Conservation (phyloP, 2,329 filamentous ascomycete genomes). For the Colletotrichum eleusines region DNA sequence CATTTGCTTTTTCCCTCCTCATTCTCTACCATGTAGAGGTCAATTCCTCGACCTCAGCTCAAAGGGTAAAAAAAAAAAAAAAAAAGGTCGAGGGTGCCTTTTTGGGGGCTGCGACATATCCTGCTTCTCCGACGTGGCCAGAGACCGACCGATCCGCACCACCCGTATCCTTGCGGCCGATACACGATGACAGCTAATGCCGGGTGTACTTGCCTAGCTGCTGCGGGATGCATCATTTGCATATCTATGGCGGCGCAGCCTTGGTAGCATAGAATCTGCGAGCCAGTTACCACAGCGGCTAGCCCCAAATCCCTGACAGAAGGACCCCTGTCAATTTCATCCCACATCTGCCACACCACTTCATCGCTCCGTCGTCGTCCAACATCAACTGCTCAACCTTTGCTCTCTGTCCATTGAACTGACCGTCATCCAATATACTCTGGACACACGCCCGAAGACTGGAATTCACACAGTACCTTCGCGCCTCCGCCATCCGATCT, state of each 20-base stretch:
- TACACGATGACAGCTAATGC: conserved; percentile 42
- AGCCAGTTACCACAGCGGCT: conserved; percentile 40
- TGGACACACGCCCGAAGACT: background rate
- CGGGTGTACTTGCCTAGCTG: conserved; percentile 42
- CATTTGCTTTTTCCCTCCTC: conserved; percentile 30
- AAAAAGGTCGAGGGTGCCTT: background rate
- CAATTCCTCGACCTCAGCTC: conserved; percentile 28
- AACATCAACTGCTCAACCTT: conserved; percentile 25
- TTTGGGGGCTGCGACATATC: conserved; percentile 35
- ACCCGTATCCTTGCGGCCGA: conserved; percentile 38
- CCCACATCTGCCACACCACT: conserved; percentile 41
- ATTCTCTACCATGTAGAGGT: conserved; percentile 8
- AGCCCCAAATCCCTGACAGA: conserved; percentile 39
- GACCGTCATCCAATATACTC: conserved; percentile 10
- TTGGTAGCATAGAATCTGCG: conserved; percentile 38
- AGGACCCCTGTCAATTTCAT: conserved; percentile 36
- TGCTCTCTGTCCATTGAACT: conserved; percentile 22
- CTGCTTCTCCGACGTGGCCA: conserved; percentile 33
- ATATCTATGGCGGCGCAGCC: conserved; percentile 39
- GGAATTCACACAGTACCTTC: background rate
- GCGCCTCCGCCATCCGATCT: conserved; percentile 11
- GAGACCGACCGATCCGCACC: conserved; percentile 41
- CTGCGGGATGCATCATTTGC: conserved; percentile 42
- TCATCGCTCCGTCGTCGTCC: conserved; percentile 29
- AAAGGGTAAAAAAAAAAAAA: conserved; percentile 22